Conservation (phyloP, 2,329 filamentous ascomycete species). For the Pseudogymnoascus sp. region DNA sequence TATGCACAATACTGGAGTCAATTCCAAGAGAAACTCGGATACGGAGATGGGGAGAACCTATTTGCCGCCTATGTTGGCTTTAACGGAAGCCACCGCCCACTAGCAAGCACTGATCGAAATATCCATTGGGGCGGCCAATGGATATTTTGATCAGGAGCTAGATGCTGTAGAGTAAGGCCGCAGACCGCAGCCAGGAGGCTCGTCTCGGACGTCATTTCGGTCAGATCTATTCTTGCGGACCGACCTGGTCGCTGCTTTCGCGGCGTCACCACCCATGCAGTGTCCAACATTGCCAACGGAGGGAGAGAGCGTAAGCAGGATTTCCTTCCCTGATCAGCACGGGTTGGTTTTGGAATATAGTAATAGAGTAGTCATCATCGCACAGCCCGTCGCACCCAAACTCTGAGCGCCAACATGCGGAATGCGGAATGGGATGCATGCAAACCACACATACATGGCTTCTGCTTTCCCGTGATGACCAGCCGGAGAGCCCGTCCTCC, state of each 20-base stretch:
- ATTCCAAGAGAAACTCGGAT: background rate
- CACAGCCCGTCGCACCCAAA: background rate
- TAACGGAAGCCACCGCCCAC: background rate
- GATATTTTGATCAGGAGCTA: background rate
- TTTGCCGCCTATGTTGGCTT: background rate
- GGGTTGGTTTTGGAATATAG: background rate
- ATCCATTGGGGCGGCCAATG: background rate
- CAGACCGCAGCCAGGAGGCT: background rate
- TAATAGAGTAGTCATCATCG: background rate
- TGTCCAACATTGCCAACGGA: background rate
- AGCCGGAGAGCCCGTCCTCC: background rate
- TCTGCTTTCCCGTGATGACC: background rate
- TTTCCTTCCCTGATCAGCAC: background rate
- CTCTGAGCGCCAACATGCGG: background rate
- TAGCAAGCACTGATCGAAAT: background rate
- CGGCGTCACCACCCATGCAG: background rate
- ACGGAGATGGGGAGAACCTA: background rate
- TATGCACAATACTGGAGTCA: background rate
- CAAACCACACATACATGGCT: background rate
- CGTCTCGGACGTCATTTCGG: constrained; percentile 1
- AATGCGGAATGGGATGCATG: constrained; percentile 1
- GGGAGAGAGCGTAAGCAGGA: background rate
- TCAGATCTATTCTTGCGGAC: background rate
- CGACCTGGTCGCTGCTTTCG: background rate
- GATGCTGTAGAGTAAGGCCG: background rate